Evolutionary conservation across 2,329 filamentous ascomycete species (phyloP), one percentile per base, ranked within the genome.

Genomic region (Ophiostoma ulmi): DNA sequence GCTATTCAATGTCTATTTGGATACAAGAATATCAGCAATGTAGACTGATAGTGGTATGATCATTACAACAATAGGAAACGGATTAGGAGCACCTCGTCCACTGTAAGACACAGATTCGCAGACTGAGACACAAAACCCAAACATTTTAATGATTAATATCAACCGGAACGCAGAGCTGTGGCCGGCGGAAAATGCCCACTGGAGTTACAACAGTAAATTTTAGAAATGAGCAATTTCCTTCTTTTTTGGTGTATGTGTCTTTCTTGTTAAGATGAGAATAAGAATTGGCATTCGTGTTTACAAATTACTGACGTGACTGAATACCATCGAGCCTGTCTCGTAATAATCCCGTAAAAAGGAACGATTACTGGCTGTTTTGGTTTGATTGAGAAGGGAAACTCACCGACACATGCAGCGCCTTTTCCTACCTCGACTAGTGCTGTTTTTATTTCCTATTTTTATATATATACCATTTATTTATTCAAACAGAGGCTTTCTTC

Each of bases 341-440:
- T 48, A 48, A 48, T 48, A 48, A 48, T 48, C 44, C 17, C 44
- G 44, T 2, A 17, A 48, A 48, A 48, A 48, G 17, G 44, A 48
- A 48, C 17, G 3, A 3, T 48, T 48, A 20, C 20, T 48, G 14
- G 6, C 44, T 44, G 17, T 7, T 48, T 48, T 17, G 13, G 17
- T 20, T 17, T 44, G 17, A 20, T 39, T 39, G 11, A 48, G 5
- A 20, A 48, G 52, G 52, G 10, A 26, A 44, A 26, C n/a, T 58
- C 52, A 22, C 52, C 52, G 52, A 58, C 52, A 26, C 13, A 58
- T 58, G 52, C n/a, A 58, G 52, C 52, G 52, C n/a, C 52, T 26
- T 58, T 58, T 58, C 52, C 26, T 58, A 26, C 52, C 52, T 58
- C 31, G 52, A 58, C 13, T 22, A 13, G 52, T 26, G 52, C 31